Evolutionary conservation across 495 filamentous ascomycete genomes (phyloP), one percentile per base, ranked within the genome.

Genomic region (Neurospora sp.): DNA sequence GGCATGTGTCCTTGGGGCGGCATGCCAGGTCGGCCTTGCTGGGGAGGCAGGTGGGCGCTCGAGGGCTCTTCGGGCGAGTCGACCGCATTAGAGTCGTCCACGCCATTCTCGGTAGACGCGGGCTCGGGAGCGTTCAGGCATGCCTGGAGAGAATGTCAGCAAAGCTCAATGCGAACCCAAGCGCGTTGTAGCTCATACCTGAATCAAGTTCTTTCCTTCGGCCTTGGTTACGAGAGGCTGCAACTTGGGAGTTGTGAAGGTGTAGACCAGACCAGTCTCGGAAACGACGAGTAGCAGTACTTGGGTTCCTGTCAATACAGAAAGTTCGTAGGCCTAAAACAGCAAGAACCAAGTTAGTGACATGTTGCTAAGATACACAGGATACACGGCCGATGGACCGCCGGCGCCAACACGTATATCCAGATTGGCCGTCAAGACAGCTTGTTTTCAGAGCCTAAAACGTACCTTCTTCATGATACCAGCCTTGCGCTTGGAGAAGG

Each of bases 401-500:
- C 16, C n/a, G 16, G 72, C 22, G 70, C 40, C 44, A 69, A 70
- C 73, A 72, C 59, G 69, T 38, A 59, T 68, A 41, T 35, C 27
- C 7, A 16, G 3, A 35, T 37, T 65, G 8, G 14, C 18, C 12
- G 53, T 65, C 27, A 65, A 35, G 53, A 18, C 27, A 35, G 31
- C 12, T 35, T 65, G 27, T 4, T 65, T 61, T 65, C 22, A 18
- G 16, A 68, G 70, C 59, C 70, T 70, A 18, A 41, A 70, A 86
- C 89, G 74, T 82, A 98, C 96, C 94, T 99, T 99, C 89, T 99
- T 99, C 96, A 99, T 99, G 85, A 99, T 99, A 78, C 96, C 96
- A 73, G 96, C 96, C 88, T 99, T 99, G 82, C 96, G 94, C 91
- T 99, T 99, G 75, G 96, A 98, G 84, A 99, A 99, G 75, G 96